Conservation (phyloP, 768 basidiomycete species). For the Cystofilobasidium ferigula region DNA sequence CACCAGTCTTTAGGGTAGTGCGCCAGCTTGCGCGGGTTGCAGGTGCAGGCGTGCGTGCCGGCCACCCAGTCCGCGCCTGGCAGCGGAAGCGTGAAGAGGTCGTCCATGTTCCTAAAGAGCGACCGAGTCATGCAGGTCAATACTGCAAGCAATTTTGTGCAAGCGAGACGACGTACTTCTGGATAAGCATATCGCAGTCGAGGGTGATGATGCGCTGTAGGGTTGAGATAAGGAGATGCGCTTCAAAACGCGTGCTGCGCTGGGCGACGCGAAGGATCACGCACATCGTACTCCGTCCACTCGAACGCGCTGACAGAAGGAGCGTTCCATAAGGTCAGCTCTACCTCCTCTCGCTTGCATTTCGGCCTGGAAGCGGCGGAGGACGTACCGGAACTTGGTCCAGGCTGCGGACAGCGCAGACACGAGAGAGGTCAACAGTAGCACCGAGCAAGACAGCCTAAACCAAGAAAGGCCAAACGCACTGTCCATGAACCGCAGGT, state of each 20-base stretch:
- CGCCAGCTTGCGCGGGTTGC: constrained; percentile 71
- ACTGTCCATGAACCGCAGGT: constrained; percentile 23
- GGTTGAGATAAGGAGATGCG: too few species aligned
- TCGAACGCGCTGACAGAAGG: constrained; percentile 9
- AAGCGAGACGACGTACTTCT: constrained; percentile 33
- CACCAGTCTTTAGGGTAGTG: constrained; percentile 88
- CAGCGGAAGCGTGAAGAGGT: constrained; percentile 45
- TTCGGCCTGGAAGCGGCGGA: neutral
- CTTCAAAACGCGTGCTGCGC: too few species aligned
- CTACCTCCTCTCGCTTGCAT: too few species aligned
- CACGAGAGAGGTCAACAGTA: neutral
- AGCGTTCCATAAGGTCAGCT: neutral
- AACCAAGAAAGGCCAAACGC: neutral
- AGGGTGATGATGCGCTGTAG: constrained; percentile 53
- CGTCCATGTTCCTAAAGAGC: constrained; percentile 58
- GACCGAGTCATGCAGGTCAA: neutral
- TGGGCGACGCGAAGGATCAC: too few species aligned
- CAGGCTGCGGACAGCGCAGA: neutral
- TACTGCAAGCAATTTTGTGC: neutral
- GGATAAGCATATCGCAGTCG: constrained; percentile 79
- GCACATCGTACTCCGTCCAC: constrained; percentile 26
- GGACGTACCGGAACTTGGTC: constrained; percentile 24
- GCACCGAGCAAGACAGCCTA: neutral
- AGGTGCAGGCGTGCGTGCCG: constrained; percentile 80
- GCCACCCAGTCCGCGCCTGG: constrained; percentile 48